Evolutionary conservation across 1,139 yeast genomes (phyloP).

Genomic region (Suhomyces panamericanus): DNA sequence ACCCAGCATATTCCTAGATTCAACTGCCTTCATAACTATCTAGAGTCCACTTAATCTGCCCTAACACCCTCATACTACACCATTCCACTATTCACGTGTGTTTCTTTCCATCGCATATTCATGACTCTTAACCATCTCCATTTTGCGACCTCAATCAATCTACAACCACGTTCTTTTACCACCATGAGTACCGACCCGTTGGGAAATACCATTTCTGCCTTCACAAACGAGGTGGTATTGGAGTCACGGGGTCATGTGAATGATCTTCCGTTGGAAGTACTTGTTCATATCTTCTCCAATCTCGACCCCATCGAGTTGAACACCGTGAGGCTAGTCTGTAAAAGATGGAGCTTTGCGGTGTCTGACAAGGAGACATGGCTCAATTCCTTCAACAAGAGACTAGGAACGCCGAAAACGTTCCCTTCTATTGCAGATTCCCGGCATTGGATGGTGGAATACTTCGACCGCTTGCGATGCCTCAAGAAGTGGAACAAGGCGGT

Average conservation of each 20-base stretch:
- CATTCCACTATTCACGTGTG: no score
- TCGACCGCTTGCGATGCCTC: slow-evolving; percentile 42
- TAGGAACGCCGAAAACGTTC: slow-evolving; percentile 45
- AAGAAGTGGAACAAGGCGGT: slow-evolving; percentile 56
- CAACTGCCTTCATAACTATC: no score
- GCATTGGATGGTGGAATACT: slow-evolving; percentile 59
- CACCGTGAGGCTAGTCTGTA: slow-evolving; percentile 54
- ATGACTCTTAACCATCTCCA: not conserved
- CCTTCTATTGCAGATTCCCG: slow-evolving; percentile 56
- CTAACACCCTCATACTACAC: not conserved
- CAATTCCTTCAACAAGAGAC: slow-evolving; percentile 49
- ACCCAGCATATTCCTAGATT: no score
- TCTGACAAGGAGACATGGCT: slow-evolving; percentile 65
- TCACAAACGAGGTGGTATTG: not conserved
- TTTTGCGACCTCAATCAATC: not conserved
- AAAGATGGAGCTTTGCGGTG: slow-evolving; percentile 50
- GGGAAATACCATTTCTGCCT: slow-evolving; percentile 9
- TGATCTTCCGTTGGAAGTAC: slow-evolving; percentile 58
- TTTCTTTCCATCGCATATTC: not conserved
- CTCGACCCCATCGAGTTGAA: slow-evolving; percentile 57
- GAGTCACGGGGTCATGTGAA: slow-evolving; percentile 21
- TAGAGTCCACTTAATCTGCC: no score
- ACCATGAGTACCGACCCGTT: slow-evolving; percentile 9
- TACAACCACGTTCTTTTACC: slow-evolving; percentile 1
- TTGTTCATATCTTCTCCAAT: slow-evolving; percentile 55